Evolutionary conservation across 768 basidiomycete species (phyloP).

Genomic region (Leccinum olivaceopallidum): DNA sequence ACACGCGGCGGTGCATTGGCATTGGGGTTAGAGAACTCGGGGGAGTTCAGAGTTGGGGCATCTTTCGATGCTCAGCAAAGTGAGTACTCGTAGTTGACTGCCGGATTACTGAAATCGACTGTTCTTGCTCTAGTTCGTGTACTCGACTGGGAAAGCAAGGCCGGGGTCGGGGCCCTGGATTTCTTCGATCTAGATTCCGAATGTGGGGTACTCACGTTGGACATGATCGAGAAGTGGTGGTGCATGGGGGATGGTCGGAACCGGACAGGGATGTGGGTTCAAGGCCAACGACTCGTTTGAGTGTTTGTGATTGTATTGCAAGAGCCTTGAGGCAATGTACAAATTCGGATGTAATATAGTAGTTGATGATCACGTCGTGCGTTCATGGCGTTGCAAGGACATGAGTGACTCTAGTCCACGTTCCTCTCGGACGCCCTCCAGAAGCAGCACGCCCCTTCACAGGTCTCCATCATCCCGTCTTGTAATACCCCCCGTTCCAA

Average conservation of each 20-base stretch:
- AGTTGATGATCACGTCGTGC: neutral
- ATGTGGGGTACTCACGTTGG: slow-evolving; percentile 36
- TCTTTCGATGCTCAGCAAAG: slow-evolving; percentile 78
- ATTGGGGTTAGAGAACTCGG: slow-evolving; percentile 55
- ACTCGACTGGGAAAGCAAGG: slow-evolving; percentile 39
- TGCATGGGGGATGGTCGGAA: slow-evolving; percentile 74
- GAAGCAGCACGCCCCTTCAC: slow-evolving; percentile 36
- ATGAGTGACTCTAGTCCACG: slow-evolving; percentile 28
- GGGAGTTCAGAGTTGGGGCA: slow-evolving; percentile 57
- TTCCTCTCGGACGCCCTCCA: slow-evolving; percentile 35
- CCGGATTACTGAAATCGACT: neutral
- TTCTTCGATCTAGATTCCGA: slow-evolving; percentile 51
- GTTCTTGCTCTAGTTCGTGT: slow-evolving; percentile 40
- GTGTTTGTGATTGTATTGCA: slow-evolving; percentile 20
- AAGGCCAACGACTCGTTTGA: slow-evolving; percentile 45
- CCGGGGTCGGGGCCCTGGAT: slow-evolving; percentile 66
- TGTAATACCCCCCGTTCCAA: slow-evolving; percentile 48
- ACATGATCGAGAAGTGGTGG: slow-evolving; percentile 89
- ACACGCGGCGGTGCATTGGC: slow-evolving; percentile 78
- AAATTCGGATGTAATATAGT: neutral
- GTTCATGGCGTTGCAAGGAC: slow-evolving; percentile 14
- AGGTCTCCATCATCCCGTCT: slow-evolving; percentile 57
- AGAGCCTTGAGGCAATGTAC: neutral
- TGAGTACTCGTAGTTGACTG: slow-evolving; percentile 36
- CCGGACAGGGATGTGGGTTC: slow-evolving; percentile 71